Evolutionary conservation across 192 early-diverging fungal species (phyloP).

Genomic region (Spinellus fusiger): DNA sequence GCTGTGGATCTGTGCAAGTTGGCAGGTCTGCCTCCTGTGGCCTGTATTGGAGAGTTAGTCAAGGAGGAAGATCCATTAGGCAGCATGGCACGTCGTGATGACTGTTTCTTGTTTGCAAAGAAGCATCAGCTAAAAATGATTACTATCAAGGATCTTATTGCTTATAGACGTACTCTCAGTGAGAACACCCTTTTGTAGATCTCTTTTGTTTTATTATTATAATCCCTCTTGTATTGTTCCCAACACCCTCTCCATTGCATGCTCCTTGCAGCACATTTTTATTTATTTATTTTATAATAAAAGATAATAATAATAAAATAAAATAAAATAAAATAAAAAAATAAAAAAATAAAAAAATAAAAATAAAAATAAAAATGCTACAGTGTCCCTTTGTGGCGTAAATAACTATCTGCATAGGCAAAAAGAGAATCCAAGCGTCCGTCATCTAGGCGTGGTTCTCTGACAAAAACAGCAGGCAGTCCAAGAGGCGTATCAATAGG

Average conservation of each 20-base stretch:
- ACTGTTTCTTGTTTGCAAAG: conserved; percentile 80
- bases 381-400: not conserved
- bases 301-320: not conserved
- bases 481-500: conserved; percentile 32
- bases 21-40: conserved; percentile 74
- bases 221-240: not conserved
- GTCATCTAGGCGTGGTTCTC: conserved; percentile 28
- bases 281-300: not conserved
- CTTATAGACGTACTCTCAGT: conserved; percentile 42
- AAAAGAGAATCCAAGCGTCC: conserved; percentile 16
- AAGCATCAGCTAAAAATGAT: conserved; percentile 81
- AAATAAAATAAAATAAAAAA: not conserved
- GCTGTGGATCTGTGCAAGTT: conserved; percentile 82
- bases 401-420: conserved; percentile 17
- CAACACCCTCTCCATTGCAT: not conserved
- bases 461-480: conserved; percentile 32
- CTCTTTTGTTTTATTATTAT: not conserved
- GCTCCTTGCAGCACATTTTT: not conserved
- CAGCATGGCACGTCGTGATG: conserved; percentile 89
- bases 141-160: conserved; percentile 81
- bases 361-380: not conserved
- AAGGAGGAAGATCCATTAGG: conserved; percentile 73
- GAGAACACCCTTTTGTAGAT: not conserved
- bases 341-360: not conserved
- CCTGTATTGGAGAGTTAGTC: conserved; percentile 91